phyloP scores from a whole-genome alignment of 1,284 basidiomycete species.

The Tylopilus sp. region DNA sequence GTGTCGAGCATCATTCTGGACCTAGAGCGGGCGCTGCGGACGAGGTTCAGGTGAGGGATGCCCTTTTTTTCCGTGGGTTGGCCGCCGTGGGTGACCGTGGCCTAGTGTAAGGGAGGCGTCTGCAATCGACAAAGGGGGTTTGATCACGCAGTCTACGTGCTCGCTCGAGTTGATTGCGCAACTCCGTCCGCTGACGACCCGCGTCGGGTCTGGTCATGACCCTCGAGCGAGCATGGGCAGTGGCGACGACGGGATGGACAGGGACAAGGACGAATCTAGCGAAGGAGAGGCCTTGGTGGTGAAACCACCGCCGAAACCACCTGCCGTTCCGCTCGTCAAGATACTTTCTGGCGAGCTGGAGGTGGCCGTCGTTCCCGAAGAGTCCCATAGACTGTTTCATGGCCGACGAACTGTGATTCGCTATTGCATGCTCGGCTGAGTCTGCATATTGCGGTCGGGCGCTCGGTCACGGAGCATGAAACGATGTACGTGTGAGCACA shows the following conservation, averaged over 20 bases:
- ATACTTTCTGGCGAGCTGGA: conserved; percentile 49
- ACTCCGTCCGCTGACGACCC: conserved; percentile 16
- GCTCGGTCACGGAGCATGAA: too few relatives aligned
- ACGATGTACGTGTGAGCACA: too few relatives aligned
- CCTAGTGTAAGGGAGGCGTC: conserved; percentile 34
- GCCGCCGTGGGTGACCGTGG: not conserved
- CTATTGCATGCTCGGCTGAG: conserved; percentile 46
- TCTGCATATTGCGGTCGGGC: too few relatives aligned
- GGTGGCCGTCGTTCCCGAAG: conserved; percentile 47
- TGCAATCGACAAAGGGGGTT: conserved; percentile 34
- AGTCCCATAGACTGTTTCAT: conserved; percentile 46
- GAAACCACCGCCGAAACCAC: too few relatives aligned
- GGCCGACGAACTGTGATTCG: conserved; percentile 51
- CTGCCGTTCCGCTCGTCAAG: conserved; percentile 26
- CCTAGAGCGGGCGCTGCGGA: conserved; percentile 13
- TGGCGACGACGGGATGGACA: too few relatives aligned
- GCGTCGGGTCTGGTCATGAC: not conserved
- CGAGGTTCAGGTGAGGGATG: conserved; percentile 39
- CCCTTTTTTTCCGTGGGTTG: not conserved
- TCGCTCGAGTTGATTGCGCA: conserved; percentile 35
- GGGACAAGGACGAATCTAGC: not conserved
- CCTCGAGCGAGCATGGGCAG: too few relatives aligned
- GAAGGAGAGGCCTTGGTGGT: too few relatives aligned
- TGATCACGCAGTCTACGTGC: conserved; percentile 41
- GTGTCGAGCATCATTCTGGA: conserved; percentile 14